These are phyloP conservation scores for Xylaria sp. DNA, from an alignment of 2,329 filamentous ascomycete genomes.

Conservation along the genomic window DNA sequence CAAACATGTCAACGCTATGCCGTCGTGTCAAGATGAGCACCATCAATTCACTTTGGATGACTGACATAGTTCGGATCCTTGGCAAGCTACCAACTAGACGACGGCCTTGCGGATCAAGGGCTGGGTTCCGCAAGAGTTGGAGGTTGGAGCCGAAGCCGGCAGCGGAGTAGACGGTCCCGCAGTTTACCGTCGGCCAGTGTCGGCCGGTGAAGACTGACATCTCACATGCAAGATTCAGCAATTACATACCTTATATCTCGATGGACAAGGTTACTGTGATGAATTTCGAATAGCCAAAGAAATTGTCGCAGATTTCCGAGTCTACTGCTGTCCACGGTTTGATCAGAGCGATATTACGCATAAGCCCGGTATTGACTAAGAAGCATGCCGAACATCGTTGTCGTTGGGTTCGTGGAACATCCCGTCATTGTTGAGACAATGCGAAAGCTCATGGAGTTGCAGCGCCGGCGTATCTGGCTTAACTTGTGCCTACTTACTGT, in stretches of 20 bases:
- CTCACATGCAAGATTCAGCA: neutral
- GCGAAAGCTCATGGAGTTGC: conserved; percentile 19
- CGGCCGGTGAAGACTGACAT: conserved; percentile 16
- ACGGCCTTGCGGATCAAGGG: neutral
- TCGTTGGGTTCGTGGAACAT: conserved; percentile 45
- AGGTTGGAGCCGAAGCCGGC: conserved; percentile 21
- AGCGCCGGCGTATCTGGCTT: conserved; percentile 51
- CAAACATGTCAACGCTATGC: no score
- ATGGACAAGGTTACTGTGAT: neutral
- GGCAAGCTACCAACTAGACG: neutral
- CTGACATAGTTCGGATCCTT: neutral
- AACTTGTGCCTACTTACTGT: conserved; percentile 51
- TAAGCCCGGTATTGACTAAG: neutral
- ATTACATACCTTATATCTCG: neutral
- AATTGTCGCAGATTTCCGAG: no score
- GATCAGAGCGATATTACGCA: neutral
- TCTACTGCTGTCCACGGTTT: neutral
- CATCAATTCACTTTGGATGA: neutral
- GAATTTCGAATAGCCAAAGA: neutral
- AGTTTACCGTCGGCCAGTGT: conserved; percentile 22
- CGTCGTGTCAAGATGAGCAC: neutral
- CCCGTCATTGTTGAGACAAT: neutral
- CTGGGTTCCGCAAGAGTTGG: neutral
- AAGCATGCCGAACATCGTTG: conserved; percentile 48
- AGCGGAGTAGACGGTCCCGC: conserved; percentile 25